phyloP scores from a whole-genome alignment of 768 basidiomycete species.

The Russula emetica region DNA sequence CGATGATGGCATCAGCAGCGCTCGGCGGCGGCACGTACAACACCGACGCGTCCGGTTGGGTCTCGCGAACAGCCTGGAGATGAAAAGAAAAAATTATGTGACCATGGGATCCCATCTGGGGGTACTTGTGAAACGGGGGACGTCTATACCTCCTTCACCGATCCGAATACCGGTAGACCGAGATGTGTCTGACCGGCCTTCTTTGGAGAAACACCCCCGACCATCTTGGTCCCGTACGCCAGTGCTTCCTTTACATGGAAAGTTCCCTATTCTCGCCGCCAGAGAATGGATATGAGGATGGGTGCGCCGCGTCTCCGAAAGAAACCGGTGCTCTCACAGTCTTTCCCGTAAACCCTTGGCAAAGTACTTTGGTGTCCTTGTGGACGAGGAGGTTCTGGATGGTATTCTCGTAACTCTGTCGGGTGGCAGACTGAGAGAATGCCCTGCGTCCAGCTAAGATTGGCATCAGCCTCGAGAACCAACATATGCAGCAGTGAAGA shows the following conservation, averaged over 20 bases:
- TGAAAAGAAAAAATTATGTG: neutral
- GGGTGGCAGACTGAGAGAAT: conserved; percentile 72
- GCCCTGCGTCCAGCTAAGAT: conserved; percentile 62
- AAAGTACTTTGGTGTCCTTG: conserved; percentile 90
- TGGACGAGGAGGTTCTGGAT: conserved; percentile 88
- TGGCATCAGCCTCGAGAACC: neutral
- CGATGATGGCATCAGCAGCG: conserved; percentile 95
- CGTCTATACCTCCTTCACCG: conserved; percentile 75
- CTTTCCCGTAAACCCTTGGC: conserved; percentile 93
- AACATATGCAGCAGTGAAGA: neutral
- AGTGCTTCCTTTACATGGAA: conserved; percentile 95
- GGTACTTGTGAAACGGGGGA: conserved; percentile 1
- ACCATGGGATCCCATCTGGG: neutral
- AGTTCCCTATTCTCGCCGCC: conserved; percentile 59
- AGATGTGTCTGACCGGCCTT: conserved; percentile 96
- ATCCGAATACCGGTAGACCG: conserved; percentile 90
- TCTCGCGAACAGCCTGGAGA: conserved; percentile 76
- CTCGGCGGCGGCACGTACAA: conserved; percentile 97
- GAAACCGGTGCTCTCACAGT: conserved; percentile 49
- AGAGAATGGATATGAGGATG: neutral
- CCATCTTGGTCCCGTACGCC: conserved; percentile 94
- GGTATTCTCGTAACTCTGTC: conserved; percentile 81
- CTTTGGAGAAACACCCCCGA: conserved; percentile 94
- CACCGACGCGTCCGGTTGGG: conserved; percentile 87
- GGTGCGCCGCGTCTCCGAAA: neutral